Evolutionary conservation across 176 grass and related monocot genomes (phyloP), one percentile per base, ranked within the genome.

Genomic region (Raddia distichophylla): DNA sequence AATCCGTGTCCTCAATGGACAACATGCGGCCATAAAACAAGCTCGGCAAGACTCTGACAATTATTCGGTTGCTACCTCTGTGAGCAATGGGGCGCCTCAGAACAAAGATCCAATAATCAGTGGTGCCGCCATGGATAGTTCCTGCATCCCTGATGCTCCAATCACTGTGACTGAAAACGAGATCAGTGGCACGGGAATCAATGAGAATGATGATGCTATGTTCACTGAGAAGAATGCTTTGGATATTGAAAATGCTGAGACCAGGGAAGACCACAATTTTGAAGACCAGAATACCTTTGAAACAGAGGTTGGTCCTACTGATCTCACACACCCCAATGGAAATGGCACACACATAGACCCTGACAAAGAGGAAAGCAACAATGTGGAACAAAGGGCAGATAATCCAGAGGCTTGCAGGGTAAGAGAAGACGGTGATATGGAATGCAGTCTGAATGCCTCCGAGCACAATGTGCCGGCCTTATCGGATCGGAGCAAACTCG

Each of bases 11-110:
- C 37, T 51, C 45, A 77, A 71, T 80, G 77, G 50, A 54, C 69
- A 87, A 45, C 74, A 76, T 76, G 78, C 70, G 60, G 66, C 86
- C 0, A 22, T 56, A 8, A 90, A 84, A 76, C 84, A 76, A 64
- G 65, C 74, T 65, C 79, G 53, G 20, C 77, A 87, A 49, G 69
- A 75, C 77, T 68, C 86, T 0, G 34, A 76, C 10, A 44, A 54
- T 35, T 44, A 45, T 40, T 78, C 80, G 12, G 71, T 69, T 14
- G 73, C 65, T 66, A 85, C 79, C 19, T 50, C 80, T 4, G 56
- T 74, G 11, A 77, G 76, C 58, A 78, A 74, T 71, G 77, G 64
- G 27, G 15, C 66, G 33, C 52, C 71, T 64, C 68, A 60, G 55
- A 82, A 69, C 16, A 73, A 74, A 45, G 48, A 58, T 7, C 20